These are phyloP conservation scores for Yamadazyma sp. DNA, from an alignment of 1,139 yeast species.

Conservation along the genomic window DNA sequence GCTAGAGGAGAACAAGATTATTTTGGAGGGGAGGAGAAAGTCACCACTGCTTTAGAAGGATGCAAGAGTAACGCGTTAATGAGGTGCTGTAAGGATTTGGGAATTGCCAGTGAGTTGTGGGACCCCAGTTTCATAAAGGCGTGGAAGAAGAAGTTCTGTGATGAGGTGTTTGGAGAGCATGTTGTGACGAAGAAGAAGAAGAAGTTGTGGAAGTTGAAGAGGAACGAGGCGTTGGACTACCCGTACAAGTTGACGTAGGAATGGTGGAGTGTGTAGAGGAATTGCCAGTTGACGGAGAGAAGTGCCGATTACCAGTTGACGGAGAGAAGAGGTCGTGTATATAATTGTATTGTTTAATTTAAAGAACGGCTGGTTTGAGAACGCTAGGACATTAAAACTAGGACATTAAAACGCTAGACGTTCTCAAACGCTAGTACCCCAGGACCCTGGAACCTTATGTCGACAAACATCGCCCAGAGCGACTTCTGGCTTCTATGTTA, in stretches of 20 bases:
- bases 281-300: no score
- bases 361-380: neutral
- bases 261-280: neutral
- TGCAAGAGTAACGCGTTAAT: conserved; percentile 94
- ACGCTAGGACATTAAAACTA: no score
- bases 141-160: conserved; percentile 76
- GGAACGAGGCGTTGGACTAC: conserved; percentile 73
- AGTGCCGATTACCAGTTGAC: no score
- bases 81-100: conserved; percentile 97
- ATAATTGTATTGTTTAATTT: neutral
- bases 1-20: conserved; percentile 97
- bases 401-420: no score
- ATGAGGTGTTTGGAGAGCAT: conserved; percentile 85
- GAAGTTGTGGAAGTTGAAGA: conserved; percentile 84
- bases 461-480: no score
- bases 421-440: no score
- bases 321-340: neutral
- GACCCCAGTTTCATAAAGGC: conserved; percentile 85
- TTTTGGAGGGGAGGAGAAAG: conserved; percentile 75
- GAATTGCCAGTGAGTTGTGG: conserved; percentile 96
- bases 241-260: conserved; percentile 56
- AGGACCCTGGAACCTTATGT: no score
- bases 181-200: conserved; percentile 78
- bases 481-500: no score
- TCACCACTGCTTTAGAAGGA: conserved; percentile 96